These are phyloP conservation scores for Mycena amicta DNA, from an alignment of 768 basidiomycete genomes.

Conservation along the genomic window DNA sequence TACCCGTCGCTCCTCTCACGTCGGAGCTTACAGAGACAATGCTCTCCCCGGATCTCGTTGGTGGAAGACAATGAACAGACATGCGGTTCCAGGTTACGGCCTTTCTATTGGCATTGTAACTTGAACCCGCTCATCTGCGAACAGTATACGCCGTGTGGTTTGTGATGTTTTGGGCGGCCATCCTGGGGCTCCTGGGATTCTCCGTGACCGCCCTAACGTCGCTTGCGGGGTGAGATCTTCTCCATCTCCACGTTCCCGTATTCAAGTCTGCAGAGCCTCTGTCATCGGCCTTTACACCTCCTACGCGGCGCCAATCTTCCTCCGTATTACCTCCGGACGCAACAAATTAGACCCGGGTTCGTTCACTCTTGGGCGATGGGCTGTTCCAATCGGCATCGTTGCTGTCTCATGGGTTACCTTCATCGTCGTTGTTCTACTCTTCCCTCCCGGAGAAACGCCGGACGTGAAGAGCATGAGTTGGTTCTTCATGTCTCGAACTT, in stretches of 20 bases:
- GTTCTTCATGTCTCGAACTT: conserved; percentile 26
- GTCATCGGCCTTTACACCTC: conserved; percentile 74
- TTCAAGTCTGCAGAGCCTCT: conserved; percentile 47
- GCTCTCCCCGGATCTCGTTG: conserved; percentile 72
- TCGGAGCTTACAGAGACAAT: conserved; percentile 47
- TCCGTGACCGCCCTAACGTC: conserved; percentile 63
- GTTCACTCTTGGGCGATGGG: conserved; percentile 65
- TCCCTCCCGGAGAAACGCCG: conserved; percentile 47
- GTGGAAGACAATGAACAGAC: conserved; percentile 64
- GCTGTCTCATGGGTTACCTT: conserved; percentile 71
- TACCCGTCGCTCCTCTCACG: not conserved
- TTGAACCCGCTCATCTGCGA: too few relatives aligned
- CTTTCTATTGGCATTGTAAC: too few relatives aligned
- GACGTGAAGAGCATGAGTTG: conserved; percentile 57
- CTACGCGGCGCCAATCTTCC: conserved; percentile 68
- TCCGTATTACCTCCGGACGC: conserved; percentile 71
- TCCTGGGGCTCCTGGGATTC: conserved; percentile 70
- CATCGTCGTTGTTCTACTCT: conserved; percentile 59
- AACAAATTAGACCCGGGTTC: conserved; percentile 58
- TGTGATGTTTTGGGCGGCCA: conserved; percentile 55
- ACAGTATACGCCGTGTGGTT: conserved; percentile 82
- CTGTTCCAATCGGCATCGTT: conserved; percentile 57
- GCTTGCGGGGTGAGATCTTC: conserved; percentile 58
- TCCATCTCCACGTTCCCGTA: not conserved
- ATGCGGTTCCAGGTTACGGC: conserved; percentile 71